phyloP scores from a whole-genome alignment of 306 rosid genomes.

The Sechiopsis laciniata region DNA sequence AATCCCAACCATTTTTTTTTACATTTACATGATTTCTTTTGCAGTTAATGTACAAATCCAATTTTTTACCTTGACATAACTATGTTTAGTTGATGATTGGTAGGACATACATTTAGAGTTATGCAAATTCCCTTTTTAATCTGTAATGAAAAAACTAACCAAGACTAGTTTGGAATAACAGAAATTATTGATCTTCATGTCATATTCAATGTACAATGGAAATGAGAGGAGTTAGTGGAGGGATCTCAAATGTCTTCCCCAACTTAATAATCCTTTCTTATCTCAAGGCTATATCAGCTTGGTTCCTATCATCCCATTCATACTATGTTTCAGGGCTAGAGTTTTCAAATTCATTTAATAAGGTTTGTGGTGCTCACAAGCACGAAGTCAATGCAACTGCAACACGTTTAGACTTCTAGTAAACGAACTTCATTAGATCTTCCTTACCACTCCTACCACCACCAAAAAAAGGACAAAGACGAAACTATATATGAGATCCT shows the following conservation, averaged over 20 bases:
- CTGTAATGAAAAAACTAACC: neutral
- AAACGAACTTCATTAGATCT: neutral
- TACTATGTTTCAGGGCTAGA: neutral
- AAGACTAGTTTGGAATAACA: neutral
- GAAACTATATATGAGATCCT: neutral
- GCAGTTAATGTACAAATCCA: neutral
- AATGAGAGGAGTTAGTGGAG: neutral
- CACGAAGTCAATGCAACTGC: neutral
- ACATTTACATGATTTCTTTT: neutral
- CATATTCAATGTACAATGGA: neutral
- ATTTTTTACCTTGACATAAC: neutral
- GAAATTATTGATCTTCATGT: neutral
- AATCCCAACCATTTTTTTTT: neutral
- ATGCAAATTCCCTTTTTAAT: neutral
- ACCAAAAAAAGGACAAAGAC: neutral
- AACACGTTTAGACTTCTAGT: neutral
- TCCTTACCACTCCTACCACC: neutral
- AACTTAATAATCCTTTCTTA: neutral
- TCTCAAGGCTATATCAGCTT: neutral
- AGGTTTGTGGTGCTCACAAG: neutral
- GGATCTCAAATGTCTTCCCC: constrained; percentile 9
- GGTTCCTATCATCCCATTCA: neutral
- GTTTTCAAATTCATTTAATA: neutral
- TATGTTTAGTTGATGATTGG: neutral
- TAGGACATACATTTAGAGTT: neutral